phyloP scores from a whole-genome alignment of 78 protist genomes.

The Creolimax fragrantissima region DNA sequence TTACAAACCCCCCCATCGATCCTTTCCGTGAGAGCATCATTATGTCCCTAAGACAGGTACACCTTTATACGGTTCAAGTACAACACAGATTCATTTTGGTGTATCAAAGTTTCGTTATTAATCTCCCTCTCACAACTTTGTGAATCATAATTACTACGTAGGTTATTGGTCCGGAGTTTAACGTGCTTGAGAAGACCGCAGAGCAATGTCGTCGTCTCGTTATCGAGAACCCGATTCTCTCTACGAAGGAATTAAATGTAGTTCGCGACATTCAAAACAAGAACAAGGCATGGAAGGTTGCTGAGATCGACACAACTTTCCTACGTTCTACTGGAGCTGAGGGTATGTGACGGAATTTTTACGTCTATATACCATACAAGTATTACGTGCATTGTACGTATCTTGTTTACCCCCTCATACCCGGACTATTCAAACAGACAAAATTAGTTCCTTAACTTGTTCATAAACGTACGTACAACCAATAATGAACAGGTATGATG shows the following conservation, averaged over 20 bases:
- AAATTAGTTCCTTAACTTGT: no score
- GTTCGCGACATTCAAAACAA: neutral
- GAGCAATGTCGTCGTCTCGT: slow-evolving; percentile 37
- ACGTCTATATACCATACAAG: no score
- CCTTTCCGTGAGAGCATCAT: slow-evolving; percentile 71
- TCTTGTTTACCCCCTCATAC: no score
- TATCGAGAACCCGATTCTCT: slow-evolving; percentile 55
- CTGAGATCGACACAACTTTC: slow-evolving; percentile 45
- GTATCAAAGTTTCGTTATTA: neutral
- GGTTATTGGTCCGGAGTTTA: slow-evolving; percentile 60
- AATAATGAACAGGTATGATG: neutral
- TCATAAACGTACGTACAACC: no score
- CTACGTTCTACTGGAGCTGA: neutral
- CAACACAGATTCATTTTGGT: no score
- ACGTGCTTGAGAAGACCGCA: slow-evolving; percentile 35
- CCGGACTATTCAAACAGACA: no score
- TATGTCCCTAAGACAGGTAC: slow-evolving; percentile 48
- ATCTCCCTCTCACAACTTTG: neutral
- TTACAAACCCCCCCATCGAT: slow-evolving; percentile 86
- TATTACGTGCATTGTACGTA: no score
- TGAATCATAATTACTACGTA: no score
- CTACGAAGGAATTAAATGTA: slow-evolving; percentile 15
- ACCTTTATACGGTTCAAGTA: neutral
- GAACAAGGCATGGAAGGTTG: slow-evolving; percentile 2
- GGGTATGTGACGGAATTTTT: no score